Conservation (phyloP, 2,329 filamentous ascomycete genomes). For the Aspergillus ibericus region DNA sequence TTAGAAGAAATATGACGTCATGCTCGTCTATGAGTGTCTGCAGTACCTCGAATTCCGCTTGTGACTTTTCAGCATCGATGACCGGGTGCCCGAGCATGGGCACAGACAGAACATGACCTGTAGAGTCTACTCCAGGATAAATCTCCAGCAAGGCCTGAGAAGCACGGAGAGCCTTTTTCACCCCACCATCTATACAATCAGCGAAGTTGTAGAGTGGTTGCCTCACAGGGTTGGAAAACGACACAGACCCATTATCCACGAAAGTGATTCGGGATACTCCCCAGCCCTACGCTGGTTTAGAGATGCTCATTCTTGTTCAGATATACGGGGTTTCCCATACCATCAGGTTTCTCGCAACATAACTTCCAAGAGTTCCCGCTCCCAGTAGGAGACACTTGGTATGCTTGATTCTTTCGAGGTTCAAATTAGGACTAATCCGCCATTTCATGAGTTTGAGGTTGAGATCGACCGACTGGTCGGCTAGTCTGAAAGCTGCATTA, state of each 20-base stretch:
- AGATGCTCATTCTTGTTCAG: background rate
- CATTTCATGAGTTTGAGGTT: constrained; percentile 99
- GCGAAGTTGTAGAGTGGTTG: constrained; percentile 90
- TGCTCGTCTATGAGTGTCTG: constrained; percentile 76
- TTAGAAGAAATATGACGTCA: constrained; percentile 91
- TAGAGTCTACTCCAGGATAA: constrained; percentile 83
- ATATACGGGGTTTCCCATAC: constrained; percentile 27
- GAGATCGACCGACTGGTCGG: constrained; percentile 91
- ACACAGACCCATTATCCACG: constrained; percentile 88
- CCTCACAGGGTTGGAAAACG: constrained; percentile 93
- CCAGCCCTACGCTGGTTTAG: constrained; percentile 62
- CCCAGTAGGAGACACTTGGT: constrained; percentile 89
- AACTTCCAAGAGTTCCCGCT: constrained; percentile 88
- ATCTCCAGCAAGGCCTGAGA: constrained; percentile 79
- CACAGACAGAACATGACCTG: constrained; percentile 78
- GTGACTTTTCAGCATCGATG: constrained; percentile 67
- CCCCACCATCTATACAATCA: constrained; percentile 83
- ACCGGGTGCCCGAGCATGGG: constrained; percentile 96
- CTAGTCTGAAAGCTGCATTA: constrained; percentile 52
- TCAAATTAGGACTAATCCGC: constrained; percentile 84
- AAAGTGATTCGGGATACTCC: constrained; percentile 94
- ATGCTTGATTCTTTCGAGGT: constrained; percentile 84
- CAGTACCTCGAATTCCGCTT: constrained; percentile 72
- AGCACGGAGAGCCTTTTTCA: constrained; percentile 77
- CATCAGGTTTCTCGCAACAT: constrained; percentile 87